Evolutionary conservation across 2,329 filamentous ascomycete species (phyloP), one percentile per base, ranked within the genome.

Genomic region (Fusarium heterosporum): DNA sequence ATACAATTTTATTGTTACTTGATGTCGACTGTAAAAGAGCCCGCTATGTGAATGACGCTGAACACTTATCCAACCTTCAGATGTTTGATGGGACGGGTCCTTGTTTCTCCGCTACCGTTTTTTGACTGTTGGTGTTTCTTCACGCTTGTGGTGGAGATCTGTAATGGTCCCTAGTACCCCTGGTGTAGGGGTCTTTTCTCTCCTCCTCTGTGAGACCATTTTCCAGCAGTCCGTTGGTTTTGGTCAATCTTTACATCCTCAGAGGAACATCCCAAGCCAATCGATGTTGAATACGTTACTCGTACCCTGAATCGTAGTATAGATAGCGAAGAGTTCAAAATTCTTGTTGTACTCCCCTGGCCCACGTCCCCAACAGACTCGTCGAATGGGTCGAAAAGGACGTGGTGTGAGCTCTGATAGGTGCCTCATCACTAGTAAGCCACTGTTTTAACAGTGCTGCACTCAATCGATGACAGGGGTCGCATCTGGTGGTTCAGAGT

Each of bases 361-460:
- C 16, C 34, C 34, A 36, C 59, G 45, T 57, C 53, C 68, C 66
- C 70, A 72, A 72, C 70, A 72, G 70, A 72, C 70, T 72, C 58
- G 49, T 50, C 45, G 56, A 62, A 46, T 45, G 64, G 53, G 69
- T 54, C 66, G 32, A 43, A 48, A 60, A 42, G 38, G 50, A n/a
- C 41, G 54, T n/a, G 26, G 46, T 51, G 49, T 58, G 45, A n/a
- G 38, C 47, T 66, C 28, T 69, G 55, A 65, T 64, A 66, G 59
- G 68, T 29, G 62, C 48, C 51, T 53, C 32, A 36, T 29, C 28
- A 29, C 47, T 28, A 48, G 43, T 48, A 25, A 45, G 14, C 47
- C 39, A 46, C 54, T 47, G 43, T 51, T 43, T n/a, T n/a, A 59
- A 45, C 49, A 56, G 53, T 53, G 46, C 68, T 55, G 46, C 45